These are phyloP conservation scores for Chytriomyces sp. DNA, from an alignment of 192 early-diverging fungal genomes.

Conservation along the genomic window DNA sequence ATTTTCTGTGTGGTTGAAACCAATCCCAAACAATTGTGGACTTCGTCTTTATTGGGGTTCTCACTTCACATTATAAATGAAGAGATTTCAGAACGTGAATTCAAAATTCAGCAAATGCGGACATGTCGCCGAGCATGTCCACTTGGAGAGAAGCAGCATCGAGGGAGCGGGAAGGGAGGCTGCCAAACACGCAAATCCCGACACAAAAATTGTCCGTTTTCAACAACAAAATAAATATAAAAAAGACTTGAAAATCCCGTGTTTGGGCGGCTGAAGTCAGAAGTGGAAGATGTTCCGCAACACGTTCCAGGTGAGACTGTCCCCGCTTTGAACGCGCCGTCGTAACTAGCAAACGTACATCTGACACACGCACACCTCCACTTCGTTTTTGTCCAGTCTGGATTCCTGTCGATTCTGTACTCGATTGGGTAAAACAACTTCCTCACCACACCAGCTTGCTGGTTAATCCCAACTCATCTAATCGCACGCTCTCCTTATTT, in stretches of 20 bases:
- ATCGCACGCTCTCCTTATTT: background rate
- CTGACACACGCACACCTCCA: background rate
- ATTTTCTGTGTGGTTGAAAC: too few species aligned
- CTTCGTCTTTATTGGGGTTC: too few species aligned
- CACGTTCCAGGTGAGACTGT: constrained; percentile 72
- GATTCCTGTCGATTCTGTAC: constrained; percentile 88
- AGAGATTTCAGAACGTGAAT: too few species aligned
- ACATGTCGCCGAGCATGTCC: too few species aligned
- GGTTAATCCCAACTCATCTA: background rate
- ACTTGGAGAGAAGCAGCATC: background rate
- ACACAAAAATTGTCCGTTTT: too few species aligned
- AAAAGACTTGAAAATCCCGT: background rate
- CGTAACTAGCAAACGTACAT: background rate
- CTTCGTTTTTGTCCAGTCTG: constrained; percentile 63
- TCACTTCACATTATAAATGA: too few species aligned
- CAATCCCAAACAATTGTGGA: too few species aligned
- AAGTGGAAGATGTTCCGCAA: constrained; percentile 70
- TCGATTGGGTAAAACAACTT: constrained; percentile 71
- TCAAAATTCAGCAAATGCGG: too few species aligned
- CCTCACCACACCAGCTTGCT: background rate
- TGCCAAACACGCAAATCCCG: background rate
- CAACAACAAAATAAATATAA: background rate
- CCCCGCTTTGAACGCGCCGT: background rate
- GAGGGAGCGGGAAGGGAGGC: background rate
- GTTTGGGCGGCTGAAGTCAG: background rate